phyloP scores from a whole-genome alignment of 2,329 filamentous ascomycete genomes.

The Fusarium coicis region DNA sequence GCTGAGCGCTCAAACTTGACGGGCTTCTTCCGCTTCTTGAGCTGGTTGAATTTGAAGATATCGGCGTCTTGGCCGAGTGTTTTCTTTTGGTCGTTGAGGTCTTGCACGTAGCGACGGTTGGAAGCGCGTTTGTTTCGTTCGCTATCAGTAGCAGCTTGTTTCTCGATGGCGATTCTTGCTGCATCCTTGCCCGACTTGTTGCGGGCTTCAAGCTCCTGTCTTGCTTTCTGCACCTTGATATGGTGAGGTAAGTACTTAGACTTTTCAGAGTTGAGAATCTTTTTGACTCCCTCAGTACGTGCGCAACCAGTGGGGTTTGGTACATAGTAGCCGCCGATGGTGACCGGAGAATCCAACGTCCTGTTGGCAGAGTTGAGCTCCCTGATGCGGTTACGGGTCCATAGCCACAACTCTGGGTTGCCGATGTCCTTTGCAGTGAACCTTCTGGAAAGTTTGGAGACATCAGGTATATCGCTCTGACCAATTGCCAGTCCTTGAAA shows the following conservation, averaged over 20 bases:
- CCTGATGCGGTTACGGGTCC: conserved; percentile 65
- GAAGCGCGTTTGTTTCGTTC: conserved; percentile 95
- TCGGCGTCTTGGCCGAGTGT: conserved; percentile 85
- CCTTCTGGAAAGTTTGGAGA: conserved; percentile 60
- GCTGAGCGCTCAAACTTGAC: conserved; percentile 97
- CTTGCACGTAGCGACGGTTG: conserved; percentile 92
- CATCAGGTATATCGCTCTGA: conserved; percentile 60
- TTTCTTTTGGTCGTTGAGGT: conserved; percentile 95
- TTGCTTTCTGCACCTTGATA: conserved; percentile 91
- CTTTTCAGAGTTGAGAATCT: conserved; percentile 96
- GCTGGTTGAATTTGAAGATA: conserved; percentile 96
- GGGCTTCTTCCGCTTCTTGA: conserved; percentile 99
- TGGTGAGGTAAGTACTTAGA: conserved; percentile 98
- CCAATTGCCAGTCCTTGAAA: conserved; percentile 58
- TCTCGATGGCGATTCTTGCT: conserved; percentile 79
- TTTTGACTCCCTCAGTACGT: conserved; percentile 91
- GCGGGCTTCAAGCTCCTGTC: conserved; percentile 88
- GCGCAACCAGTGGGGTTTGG: conserved; percentile 87
- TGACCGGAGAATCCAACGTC: conserved; percentile 48
- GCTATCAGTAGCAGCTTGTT: conserved; percentile 84
- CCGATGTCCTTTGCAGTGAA: conserved; percentile 58
- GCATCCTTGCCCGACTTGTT: conserved; percentile 76
- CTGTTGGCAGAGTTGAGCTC: conserved; percentile 61
- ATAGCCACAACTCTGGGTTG: conserved; percentile 66
- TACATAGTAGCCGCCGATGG: conserved; percentile 79